A percentile compares a stretch with the other conserved stretches of the same genome.
Conservation (phyloP, 2,329 filamentous ascomycete genomes). For the Daldinia sp. region DNA sequence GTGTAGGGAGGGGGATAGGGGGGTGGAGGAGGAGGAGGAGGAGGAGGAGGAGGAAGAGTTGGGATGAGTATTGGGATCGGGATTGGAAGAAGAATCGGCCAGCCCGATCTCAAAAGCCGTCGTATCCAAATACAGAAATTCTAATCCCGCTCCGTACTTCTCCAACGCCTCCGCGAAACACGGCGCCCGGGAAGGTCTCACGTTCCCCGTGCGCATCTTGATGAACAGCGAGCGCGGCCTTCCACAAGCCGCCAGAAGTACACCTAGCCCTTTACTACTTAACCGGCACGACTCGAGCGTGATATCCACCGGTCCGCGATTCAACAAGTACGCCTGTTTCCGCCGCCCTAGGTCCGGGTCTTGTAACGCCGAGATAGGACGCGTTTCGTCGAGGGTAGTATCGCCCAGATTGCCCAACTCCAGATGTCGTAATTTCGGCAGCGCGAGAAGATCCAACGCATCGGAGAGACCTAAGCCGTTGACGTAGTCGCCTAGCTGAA, state of each 20-base stretch:
- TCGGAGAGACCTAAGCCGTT: constrained; percentile 7
- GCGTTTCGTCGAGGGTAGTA: background rate
- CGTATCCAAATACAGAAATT: constrained; percentile 7
- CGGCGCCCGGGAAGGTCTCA: background rate
- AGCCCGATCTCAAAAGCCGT: background rate
- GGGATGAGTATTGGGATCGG: background rate
- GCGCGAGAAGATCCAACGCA: constrained; percentile 7
- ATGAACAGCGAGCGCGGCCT: constrained; percentile 7
- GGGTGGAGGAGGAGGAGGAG: background rate
- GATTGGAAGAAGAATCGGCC: background rate
- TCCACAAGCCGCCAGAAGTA: constrained; percentile 2
- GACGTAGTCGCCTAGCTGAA: constrained; percentile 5
- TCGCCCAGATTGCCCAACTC: constrained; percentile 8
- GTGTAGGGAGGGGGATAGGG: background rate
- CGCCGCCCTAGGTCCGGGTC: background rate
- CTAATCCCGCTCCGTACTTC: background rate
- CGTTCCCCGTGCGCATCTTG: background rate
- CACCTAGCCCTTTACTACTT: background rate
- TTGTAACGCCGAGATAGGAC: background rate
- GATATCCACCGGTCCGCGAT: background rate
- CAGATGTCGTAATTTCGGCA: constrained; percentile 13
- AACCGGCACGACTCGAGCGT: constrained; percentile 3
- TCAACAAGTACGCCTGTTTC: too few species aligned
- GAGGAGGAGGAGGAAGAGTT: background rate
- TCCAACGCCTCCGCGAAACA: constrained; percentile 5